phyloP scores from a whole-genome alignment of 768 basidiomycete species.

The Kwoniella mangroviensis region DNA sequence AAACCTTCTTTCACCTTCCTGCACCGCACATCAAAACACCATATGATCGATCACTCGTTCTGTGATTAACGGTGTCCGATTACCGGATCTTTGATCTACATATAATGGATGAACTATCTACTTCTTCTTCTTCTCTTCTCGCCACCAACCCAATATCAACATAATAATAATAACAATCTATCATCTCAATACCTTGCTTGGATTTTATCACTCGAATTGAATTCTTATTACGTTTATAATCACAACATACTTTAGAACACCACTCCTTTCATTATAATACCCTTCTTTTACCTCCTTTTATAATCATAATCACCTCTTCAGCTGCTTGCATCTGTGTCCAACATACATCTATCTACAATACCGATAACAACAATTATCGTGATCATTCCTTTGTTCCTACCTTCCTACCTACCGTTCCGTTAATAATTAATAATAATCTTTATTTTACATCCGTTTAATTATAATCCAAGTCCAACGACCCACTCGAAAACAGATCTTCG shows the following conservation, averaged over 20 bases:
- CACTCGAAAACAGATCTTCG: not conserved
- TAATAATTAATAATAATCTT: not conserved
- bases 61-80: not conserved
- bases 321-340: not conserved
- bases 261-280: not conserved
- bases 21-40: conserved; percentile 3
- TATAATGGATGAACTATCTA: conserved; percentile 4
- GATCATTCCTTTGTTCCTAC: not conserved
- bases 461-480: too few relatives aligned
- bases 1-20: not conserved
- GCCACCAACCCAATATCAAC: not conserved
- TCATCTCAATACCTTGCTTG: not conserved
- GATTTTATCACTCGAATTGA: not conserved
- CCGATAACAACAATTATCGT: not conserved
- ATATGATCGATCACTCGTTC: not conserved
- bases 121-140: not conserved
- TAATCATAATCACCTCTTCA: not conserved
- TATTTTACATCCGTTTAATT: not conserved
- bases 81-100: not conserved
- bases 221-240: not conserved
- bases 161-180: not conserved
- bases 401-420: not conserved
- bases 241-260: not conserved
- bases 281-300: not conserved
- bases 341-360: not conserved